Evolutionary conservation across 306 rosid genomes (phyloP), one percentile per base, ranked within the genome.

Genomic region (Rubus idaeus): DNA sequence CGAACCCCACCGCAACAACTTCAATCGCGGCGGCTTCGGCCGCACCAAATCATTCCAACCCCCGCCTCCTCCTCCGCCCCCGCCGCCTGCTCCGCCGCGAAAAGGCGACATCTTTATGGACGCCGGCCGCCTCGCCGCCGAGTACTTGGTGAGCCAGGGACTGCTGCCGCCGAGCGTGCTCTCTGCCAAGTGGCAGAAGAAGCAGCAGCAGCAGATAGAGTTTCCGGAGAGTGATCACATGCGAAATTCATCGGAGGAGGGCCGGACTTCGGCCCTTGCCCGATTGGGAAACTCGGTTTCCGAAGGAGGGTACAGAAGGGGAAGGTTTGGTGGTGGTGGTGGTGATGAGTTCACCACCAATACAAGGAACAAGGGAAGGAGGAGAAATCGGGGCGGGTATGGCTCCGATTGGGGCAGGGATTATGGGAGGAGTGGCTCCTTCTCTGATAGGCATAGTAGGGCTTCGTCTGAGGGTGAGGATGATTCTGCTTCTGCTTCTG

Each of bases 41-140:
- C 83, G 89, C 6, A 57, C 84, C 26, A 89, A 87, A 67, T 78
- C 86, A 10, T 83, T 79, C 77, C 91, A 78, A 40, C 74, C 52
- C 0, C 74, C 60, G 0, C 74, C 80, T 4, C 53, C 64, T 0
- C 77, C 77, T 0, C 75, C 84, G 4, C 84, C 77, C 0, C 77
- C 64, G 0, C 69, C 79, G 3, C 64, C 71, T 0, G 77, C 80
- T 62, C 80, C 75, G 8, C 81, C 81, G 17, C 88, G 85, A 17
- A 84, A 79, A 50, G 81, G 82, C 3, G 97, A 95, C 10, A 63
- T 95, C 62, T 95, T 95, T 21, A 73, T 89, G 67, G 98, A 95
- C 83, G 98, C 98, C 0, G 98, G 98, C 9, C 89, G 98, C 7
- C 87, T 95, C 10, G 98, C 98, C 1, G 96, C 97, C 0, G 96